Evolutionary conservation across 306 rosid species (phyloP).

Genomic region (Cajanus cajan): DNA sequence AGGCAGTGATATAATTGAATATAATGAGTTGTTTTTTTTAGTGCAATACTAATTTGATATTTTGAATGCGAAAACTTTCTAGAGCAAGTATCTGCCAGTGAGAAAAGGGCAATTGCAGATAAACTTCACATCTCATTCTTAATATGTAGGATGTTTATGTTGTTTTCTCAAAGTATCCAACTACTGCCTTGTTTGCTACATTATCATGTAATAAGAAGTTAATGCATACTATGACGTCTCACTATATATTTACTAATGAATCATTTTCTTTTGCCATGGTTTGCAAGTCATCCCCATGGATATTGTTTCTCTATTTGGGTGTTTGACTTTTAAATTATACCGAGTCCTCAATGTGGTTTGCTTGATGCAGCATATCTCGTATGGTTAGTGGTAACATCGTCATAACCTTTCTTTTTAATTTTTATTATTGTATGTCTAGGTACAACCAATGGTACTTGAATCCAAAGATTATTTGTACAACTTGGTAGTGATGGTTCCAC

Average conservation of each 20-base stretch:
- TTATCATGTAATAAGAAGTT: background rate
- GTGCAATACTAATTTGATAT: background rate
- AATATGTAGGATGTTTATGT: background rate
- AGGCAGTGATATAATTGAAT: background rate
- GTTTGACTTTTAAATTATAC: background rate
- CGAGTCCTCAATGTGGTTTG: background rate
- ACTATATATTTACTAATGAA: background rate
- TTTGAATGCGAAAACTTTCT: background rate
- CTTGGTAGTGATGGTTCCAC: too few relatives aligned
- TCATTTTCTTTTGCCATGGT: background rate
- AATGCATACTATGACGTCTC: background rate
- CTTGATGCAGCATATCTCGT: background rate
- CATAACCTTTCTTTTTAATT: background rate
- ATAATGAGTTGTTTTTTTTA: background rate
- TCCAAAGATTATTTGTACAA: too few relatives aligned
- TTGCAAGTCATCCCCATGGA: background rate
- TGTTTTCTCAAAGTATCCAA: background rate
- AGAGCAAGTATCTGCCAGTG: background rate
- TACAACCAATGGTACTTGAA: too few relatives aligned
- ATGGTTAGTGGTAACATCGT: background rate
- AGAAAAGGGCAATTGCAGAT: background rate
- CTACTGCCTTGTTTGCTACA: background rate
- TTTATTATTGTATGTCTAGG: too few relatives aligned
- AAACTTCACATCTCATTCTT: constrained; percentile 11
- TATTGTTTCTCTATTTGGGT: background rate